Conservation (phyloP, 2,329 filamentous ascomycete species). For the Myrmaecium sp. region DNA sequence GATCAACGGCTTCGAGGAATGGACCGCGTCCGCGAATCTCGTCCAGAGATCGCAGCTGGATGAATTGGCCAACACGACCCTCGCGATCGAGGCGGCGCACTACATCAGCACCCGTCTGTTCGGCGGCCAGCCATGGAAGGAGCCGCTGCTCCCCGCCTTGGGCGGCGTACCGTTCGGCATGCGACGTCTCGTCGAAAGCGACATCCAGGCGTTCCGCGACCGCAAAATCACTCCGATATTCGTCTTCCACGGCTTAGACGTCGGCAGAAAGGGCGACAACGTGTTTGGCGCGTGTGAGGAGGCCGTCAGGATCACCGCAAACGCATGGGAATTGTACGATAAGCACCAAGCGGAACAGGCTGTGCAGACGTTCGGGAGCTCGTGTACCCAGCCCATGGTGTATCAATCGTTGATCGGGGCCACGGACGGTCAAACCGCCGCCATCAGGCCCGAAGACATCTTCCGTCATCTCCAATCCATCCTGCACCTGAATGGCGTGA, state of each 20-base stretch:
- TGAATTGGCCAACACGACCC: conserved; percentile 54
- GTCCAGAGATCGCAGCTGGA: conserved; percentile 44
- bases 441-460: conserved; percentile 49
- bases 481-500: conserved; percentile 48
- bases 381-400: conserved; percentile 34
- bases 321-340: conserved; percentile 80
- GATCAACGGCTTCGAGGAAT: conserved; percentile 37
- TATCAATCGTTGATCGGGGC: not conserved
- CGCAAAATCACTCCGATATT: conserved; percentile 66
- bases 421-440: conserved; percentile 33
- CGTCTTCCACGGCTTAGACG: conserved; percentile 76
- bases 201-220: conserved; percentile 55
- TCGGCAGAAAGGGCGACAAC: conserved; percentile 55
- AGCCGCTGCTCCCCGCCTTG: conserved; percentile 77
- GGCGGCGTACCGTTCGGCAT: conserved; percentile 75
- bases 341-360: conserved; percentile 62
- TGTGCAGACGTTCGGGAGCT: conserved; percentile 72
- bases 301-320: conserved; percentile 50
- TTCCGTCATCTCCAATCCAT: conserved; percentile 63
- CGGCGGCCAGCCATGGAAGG: conserved; percentile 46
- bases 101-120: conserved; percentile 64
- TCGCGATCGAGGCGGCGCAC: conserved; percentile 80
- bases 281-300: conserved; percentile 40
- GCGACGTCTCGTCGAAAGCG: conserved; percentile 54
- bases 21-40: conserved; percentile 36